Conservation (phyloP, 257 asterid genomes). For the Linaria vulgaris region DNA sequence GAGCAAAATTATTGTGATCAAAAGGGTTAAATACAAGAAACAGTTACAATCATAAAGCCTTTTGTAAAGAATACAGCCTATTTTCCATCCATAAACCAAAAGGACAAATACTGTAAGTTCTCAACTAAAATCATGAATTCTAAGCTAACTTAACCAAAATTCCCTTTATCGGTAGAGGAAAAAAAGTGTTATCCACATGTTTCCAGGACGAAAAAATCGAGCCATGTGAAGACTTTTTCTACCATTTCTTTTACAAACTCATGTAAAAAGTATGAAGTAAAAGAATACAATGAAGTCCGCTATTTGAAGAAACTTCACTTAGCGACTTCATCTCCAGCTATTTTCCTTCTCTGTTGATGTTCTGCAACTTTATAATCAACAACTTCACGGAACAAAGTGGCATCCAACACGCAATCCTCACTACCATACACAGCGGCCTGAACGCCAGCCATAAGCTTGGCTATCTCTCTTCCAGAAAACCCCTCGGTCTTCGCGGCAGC, state of each 20-base stretch:
- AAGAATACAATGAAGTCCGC: neutral
- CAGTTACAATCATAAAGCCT: too few species aligned
- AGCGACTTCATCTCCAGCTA: constrained; percentile 34
- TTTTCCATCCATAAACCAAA: neutral
- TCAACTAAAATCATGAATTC: neutral
- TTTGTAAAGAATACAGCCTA: too few species aligned
- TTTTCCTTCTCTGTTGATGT: constrained; percentile 85
- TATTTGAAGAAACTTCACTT: neutral
- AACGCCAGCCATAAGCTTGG: constrained; percentile 90
- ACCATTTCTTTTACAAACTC: neutral
- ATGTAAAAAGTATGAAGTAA: neutral
- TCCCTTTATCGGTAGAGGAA: constrained; percentile 17
- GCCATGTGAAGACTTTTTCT: neutral
- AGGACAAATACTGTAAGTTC: neutral
- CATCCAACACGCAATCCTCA: constrained; percentile 68
- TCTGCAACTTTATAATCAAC: constrained; percentile 82
- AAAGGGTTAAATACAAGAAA: too few species aligned
- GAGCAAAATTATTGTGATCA: too few species aligned
- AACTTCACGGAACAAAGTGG: constrained; percentile 74
- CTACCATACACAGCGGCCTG: constrained; percentile 97
- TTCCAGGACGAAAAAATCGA: constrained; percentile 23
- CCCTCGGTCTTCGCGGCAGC: constrained; percentile 78
- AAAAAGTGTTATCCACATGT: constrained; percentile 16
- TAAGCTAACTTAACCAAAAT: constrained; percentile 26
- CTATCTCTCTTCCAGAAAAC: constrained; percentile 93